Percentiles rank a stretch among this genome's conserved stretches.
phyloP scores from a whole-genome alignment of 306 rosid species.

The Delonix regia region DNA sequence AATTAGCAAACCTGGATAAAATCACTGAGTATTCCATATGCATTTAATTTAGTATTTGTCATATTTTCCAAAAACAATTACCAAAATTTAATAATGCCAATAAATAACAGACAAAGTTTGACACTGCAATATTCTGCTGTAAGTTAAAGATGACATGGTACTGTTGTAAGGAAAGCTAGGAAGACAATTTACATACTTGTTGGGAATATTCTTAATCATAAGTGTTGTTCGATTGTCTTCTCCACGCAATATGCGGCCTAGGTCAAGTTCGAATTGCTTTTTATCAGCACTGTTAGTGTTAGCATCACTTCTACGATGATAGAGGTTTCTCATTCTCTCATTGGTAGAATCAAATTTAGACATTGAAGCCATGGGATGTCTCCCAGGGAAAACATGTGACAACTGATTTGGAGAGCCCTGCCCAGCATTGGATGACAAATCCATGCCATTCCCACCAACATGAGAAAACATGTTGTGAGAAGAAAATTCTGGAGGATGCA shows the following conservation, averaged over 20 bases:
- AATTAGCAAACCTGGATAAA: not conserved
- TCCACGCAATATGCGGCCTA: conserved; percentile 65
- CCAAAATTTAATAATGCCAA: not conserved
- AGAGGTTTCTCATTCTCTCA: conserved; percentile 73
- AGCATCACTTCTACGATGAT: conserved; percentile 73
- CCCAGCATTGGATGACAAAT: conserved; percentile 54
- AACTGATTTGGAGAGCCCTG: conserved; percentile 68
- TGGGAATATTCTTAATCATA: conserved; percentile 89
- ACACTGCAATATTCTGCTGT: not conserved
- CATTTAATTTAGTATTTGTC: not conserved
- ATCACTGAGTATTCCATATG: not conserved
- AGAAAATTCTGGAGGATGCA: conserved; percentile 62
- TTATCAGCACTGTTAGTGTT: conserved; percentile 66
- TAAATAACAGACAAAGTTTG: conserved; percentile 9
- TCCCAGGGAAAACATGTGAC: conserved; percentile 67
- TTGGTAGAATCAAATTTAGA: conserved; percentile 67
- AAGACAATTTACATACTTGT: conserved; percentile 61
- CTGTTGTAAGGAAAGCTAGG: conserved; percentile 21
- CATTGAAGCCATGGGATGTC: conserved; percentile 65
- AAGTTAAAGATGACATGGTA: conserved; percentile 30
- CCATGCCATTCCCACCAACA: conserved; percentile 62
- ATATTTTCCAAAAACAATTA: not conserved
- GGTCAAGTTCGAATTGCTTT: conserved; percentile 78
- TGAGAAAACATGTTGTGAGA: conserved; percentile 66
- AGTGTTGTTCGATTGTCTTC: conserved; percentile 81